phyloP scores from a whole-genome alignment of 2,329 filamentous ascomycete species.

The Magnaporthiopsis incrustans region DNA sequence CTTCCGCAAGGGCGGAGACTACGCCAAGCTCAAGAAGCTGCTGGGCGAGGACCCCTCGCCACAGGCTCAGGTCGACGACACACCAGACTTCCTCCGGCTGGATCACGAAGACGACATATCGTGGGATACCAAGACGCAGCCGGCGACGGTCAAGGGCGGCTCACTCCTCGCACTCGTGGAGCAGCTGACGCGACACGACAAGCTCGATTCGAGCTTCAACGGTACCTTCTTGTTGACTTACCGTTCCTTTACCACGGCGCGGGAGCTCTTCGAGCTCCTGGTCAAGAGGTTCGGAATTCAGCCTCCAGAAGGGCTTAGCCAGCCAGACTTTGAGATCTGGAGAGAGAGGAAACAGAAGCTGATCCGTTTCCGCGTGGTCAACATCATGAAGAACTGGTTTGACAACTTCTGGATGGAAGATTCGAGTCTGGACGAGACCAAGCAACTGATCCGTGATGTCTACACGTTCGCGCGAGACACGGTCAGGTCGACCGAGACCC shows the following conservation, averaged over 20 bases:
- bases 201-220: constrained; percentile 90
- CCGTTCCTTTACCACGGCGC: constrained; percentile 83
- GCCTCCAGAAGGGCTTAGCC: constrained; percentile 71
- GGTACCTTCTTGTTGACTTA: constrained; percentile 97
- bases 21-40: constrained; percentile 58
- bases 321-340: constrained; percentile 77
- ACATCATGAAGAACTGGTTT: constrained; percentile 97
- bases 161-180: constrained; percentile 85
- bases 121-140: constrained; percentile 75
- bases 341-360: constrained; percentile 91
- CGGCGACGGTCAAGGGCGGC: constrained; percentile 76
- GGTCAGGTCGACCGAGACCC: constrained; percentile 87
- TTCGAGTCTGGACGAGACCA: constrained; percentile 66
- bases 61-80: constrained; percentile 57
- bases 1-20: constrained; percentile 51
- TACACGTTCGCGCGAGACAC: constrained; percentile 87
- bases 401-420: constrained; percentile 99
- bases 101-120: constrained; percentile 85
- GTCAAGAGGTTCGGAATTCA: constrained; percentile 90
- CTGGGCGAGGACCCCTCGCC: constrained; percentile 57
- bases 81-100: constrained; percentile 74
- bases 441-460: constrained; percentile 77
- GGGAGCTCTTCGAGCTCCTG: constrained; percentile 86
- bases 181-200: constrained; percentile 91
- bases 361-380: constrained; percentile 92